A percentile compares a stretch with the other conserved stretches of the same genome.
These are phyloP conservation scores for Aphanocladium album DNA, from an alignment of 2,329 filamentous ascomycete genomes.

Conservation along the genomic window DNA sequence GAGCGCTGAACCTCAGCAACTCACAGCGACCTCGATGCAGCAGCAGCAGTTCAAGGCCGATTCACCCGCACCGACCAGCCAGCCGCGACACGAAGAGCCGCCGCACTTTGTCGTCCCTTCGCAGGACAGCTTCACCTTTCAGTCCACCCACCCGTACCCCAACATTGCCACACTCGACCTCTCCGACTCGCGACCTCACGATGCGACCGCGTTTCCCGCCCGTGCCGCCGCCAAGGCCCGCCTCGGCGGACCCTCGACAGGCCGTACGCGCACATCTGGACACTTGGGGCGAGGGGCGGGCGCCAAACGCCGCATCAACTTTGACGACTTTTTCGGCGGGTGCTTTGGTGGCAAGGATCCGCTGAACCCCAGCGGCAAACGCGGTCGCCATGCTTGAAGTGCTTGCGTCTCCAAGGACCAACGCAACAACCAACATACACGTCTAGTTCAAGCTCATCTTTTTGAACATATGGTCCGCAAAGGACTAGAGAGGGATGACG, in stretches of 20 bases:
- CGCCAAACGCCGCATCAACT: slow-evolving; percentile 67
- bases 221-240: slow-evolving; percentile 27
- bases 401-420: neutral
- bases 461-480: slow-evolving; percentile 1
- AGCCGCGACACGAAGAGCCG: slow-evolving; percentile 24
- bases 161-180: slow-evolving; percentile 58
- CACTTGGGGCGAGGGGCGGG: slow-evolving; percentile 61
- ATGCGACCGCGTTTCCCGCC: slow-evolving; percentile 25
- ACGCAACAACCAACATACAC: slow-evolving; percentile 14
- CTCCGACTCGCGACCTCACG: slow-evolving; percentile 45
- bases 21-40: slow-evolving; percentile 15
- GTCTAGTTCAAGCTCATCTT: neutral
- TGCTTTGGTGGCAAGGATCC: slow-evolving; percentile 60
- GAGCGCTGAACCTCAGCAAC: slow-evolving; percentile 34
- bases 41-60: slow-evolving; percentile 18
- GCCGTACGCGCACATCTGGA: slow-evolving; percentile 25
- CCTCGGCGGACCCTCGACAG: slow-evolving; percentile 19
- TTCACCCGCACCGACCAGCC: slow-evolving; percentile 23
- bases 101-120: slow-evolving; percentile 46
- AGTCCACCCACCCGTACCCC: slow-evolving; percentile 56
- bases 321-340: slow-evolving; percentile 71
- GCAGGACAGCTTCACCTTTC: slow-evolving; percentile 64
- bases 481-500: neutral
- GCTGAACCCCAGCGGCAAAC: slow-evolving; percentile 45
- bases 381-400: slow-evolving; percentile 40